Evolutionary conservation across 495 filamentous ascomycete genomes (phyloP), one percentile per base, ranked within the genome.

Genomic region (Cenococcum geophilum): DNA sequence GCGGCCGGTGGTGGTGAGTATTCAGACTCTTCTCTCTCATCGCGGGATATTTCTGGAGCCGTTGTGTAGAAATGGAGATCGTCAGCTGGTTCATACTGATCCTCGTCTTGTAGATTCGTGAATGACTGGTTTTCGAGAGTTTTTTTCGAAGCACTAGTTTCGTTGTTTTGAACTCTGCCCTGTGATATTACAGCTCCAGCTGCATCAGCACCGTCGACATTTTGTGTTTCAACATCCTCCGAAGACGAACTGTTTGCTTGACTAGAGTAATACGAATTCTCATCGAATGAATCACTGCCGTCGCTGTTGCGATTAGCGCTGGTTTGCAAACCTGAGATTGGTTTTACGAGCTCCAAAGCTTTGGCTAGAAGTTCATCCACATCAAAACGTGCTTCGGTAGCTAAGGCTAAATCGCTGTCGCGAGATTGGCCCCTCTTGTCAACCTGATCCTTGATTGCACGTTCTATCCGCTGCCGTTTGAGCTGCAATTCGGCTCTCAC

Each of bases 221-320:
- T 55, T 27, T 59, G 55, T 21, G 42, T 23, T 35, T 65, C 64
- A 61, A 76, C 70, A 59, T 80, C 78, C 61, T 77, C 78, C 16
- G 76, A 68, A 21, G 71, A 71, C 74, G 74, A 76, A 48, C 67
- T 68, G 57, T 71, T 60, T 23, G 66, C 75, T 75, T 84, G 86
- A 78, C 90, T 95, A 50, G 91, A 95, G 76, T 97, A 96, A 74
- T 93, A 92, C n/a, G 89, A 91, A 65, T 93, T 91, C 68, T 92
- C 86, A 74, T 96, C 91, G 74, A 90, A 88, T 11, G 89, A 92
- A 69, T 91, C 89, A 78, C 80, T 86, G 62, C 80, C 76, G 62
- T 80, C 78, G 72, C 79, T 77, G 64, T 72, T 71, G 58, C 73
- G 77, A 75, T 83, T 82, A 58, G 59, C 52, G n/a, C 34, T 27